Base-by-base conservation (phyloP, 2,329 filamentous ascomycete species). In the Monosporascus ibericus region DNA sequence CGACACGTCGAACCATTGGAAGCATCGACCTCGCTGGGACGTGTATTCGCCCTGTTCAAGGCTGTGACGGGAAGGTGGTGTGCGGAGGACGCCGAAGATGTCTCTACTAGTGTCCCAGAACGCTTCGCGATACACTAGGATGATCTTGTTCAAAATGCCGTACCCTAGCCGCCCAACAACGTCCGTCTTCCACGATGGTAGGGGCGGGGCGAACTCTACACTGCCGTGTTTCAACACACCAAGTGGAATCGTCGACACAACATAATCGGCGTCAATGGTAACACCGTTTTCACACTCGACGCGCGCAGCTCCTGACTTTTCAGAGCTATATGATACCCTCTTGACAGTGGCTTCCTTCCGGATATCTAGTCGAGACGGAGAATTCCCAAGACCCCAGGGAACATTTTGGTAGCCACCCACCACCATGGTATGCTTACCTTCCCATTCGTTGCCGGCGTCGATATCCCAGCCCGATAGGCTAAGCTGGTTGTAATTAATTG, bases 391-490 rank as follows among this genome's bases (percentile, higher is more conserved):
- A 3, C 92, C 94, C 60, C 90, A 85, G n/a, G 92, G 89, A 44
- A 99, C 84, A 64, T 92, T 90, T 61, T 95, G 91, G 65, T 97
- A 99, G 1, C 94, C 94, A 40, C 95, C 94, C 25, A 95, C 80
- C 3, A 99, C 84, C 80, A 96, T 92, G 1, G 90, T 90, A 67
- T 99, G 95, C 56, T 88, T 86, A 6, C 94, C 94, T 68, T 96
- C 92, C 74, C 95, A 99, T 66, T 99, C 94, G 62, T 99, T 96
- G 0, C 94, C 94, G 48, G 92, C 91, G 65, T 99, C 95, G 63
- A 99, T 91, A 69, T 99, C 95, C 90, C 95, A 97, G 0, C 92
- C 86, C 7, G 86, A 84, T 15, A 99, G 81, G 68, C 92, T 97
- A 18, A 99, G 80, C 57, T 88, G 87, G 58, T 88, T 86, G 51